Evolutionary conservation across 495 filamentous ascomycete genomes (phyloP).

Genomic region (Neohortaea acidophila): DNA sequence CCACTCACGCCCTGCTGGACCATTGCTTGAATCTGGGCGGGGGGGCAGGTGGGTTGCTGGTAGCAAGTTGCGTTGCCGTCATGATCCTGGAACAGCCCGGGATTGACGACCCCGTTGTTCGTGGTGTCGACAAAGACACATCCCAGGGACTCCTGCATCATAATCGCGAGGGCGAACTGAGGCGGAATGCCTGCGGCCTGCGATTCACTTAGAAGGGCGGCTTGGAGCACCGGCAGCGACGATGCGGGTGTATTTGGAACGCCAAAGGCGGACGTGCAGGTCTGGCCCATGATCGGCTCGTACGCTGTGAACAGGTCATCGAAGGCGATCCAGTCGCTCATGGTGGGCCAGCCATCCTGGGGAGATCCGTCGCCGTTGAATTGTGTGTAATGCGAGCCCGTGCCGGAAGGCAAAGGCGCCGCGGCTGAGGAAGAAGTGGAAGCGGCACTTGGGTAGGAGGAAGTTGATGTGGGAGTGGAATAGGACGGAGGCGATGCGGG

Average conservation of each 20-base stretch:
- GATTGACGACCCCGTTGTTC: conserved; percentile 33
- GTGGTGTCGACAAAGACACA: conserved; percentile 31
- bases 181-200: conserved; percentile 6
- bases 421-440: too few relatives aligned
- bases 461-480: too few relatives aligned
- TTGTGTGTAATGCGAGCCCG: conserved; percentile 12
- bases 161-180: conserved; percentile 17
- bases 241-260: conserved; percentile 41
- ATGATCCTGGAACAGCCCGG: conserved; percentile 38
- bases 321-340: conserved; percentile 8
- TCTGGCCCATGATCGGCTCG: conserved; percentile 24
- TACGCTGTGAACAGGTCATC: conserved; percentile 25
- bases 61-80: conserved; percentile 11
- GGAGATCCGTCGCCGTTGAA: conserved; percentile 14
- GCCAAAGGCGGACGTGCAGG: conserved; percentile 30
- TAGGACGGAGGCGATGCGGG: too few relatives aligned
- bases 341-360: conserved; percentile 11
- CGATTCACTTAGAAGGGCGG: conserved; percentile 11
- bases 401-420: too few relatives aligned
- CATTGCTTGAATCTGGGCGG: conserved; percentile 16
- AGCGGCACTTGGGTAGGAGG: too few relatives aligned
- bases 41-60: conserved; percentile 32
- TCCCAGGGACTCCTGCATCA: conserved; percentile 18
- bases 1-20: conserved; percentile 15
- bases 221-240: conserved; percentile 49